Evolutionary conservation across 169 alveolate genomes (phyloP), one percentile per base, ranked within the genome.

Genomic region (Neospora caninum): DNA sequence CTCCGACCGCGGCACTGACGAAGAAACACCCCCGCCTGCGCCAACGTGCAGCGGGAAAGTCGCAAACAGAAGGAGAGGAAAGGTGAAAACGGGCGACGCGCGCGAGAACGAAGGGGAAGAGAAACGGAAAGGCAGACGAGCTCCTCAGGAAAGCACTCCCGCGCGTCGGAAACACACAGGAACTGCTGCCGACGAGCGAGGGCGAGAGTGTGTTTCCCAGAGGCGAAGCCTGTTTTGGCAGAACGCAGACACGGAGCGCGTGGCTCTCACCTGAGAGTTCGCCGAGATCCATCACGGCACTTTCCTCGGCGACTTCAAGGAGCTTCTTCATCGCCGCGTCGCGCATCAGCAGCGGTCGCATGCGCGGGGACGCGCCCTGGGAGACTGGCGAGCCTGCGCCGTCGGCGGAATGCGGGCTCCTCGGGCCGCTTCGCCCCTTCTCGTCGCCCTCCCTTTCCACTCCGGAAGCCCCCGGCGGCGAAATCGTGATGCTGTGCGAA

Each of bases 301-400:
- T 73, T 73, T 73, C 84, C n/a, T 73, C 84, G 39, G 84, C 84
- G 45, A 73, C 84, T 22, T 73, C 84, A 10, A 73, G 43, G 16
- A 73, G 42, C 43, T 73, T 73, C 39, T 73, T 73, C 43, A 36
- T 36, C 43, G 84, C 84, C 45, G 39, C 84, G 25, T 73, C 43
- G 38, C 73, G 73, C 73, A 16, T 13, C n/a, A 16, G 34, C 73
- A 64, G 25, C n/a, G n/a, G 73, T 22, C 34, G 73, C 73, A 22
- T 16, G 34, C 34, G 84, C 41, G 42, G 84, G 43, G 84, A 36
- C 16, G 42, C 45, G 84, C 43, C 45, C 42, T 22, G 42, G 45
- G 80, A 9, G 45, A 73, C 84, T 36, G 27, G 45, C 34, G 18
- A n/a, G 2, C 80, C 29, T 4, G 29, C 80, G 13, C 41, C 29